Evolutionary conservation across 306 rosid genomes (phyloP).

Genomic region (Spatholobus suberectus): DNA sequence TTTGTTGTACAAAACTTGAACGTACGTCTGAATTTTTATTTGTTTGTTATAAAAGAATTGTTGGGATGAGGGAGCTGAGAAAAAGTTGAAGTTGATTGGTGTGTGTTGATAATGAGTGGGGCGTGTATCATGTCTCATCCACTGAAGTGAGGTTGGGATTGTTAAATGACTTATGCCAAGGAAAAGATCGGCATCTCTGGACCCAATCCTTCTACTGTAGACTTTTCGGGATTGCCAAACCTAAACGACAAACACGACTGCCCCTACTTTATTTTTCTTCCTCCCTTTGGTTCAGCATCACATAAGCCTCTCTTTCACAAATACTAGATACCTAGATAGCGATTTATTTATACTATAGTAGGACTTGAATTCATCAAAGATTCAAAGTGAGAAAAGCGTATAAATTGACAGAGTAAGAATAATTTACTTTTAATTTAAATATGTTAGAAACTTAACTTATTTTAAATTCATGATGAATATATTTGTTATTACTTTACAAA

Average conservation of each 20-base stretch:
- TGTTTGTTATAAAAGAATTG: neutral
- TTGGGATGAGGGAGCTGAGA: neutral
- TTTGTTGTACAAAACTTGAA: neutral
- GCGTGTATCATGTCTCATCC: constrained; percentile 23
- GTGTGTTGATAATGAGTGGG: neutral
- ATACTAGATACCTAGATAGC: too few species aligned
- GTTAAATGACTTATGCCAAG: too few species aligned
- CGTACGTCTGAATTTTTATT: neutral
- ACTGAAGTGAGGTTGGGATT: too few species aligned
- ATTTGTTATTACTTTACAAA: too few species aligned
- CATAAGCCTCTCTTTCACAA: too few species aligned
- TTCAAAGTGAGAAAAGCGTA: too few species aligned
- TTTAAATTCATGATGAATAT: too few species aligned
- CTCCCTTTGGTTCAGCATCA: neutral
- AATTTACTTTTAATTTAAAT: too few species aligned
- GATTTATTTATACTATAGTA: too few species aligned
- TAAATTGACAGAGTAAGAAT: too few species aligned
- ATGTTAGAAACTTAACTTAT: too few species aligned
- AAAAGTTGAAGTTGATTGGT: constrained; percentile 37
- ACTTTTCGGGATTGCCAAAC: constrained; percentile 26
- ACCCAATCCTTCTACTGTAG: neutral
- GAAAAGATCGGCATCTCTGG: constrained; percentile 21
- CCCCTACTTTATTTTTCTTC: neutral
- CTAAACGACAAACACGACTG: constrained; percentile 15
- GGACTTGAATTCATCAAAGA: too few species aligned